phyloP scores from a whole-genome alignment of 106 monocot species.

The Alisma plantagoaquatica region DNA sequence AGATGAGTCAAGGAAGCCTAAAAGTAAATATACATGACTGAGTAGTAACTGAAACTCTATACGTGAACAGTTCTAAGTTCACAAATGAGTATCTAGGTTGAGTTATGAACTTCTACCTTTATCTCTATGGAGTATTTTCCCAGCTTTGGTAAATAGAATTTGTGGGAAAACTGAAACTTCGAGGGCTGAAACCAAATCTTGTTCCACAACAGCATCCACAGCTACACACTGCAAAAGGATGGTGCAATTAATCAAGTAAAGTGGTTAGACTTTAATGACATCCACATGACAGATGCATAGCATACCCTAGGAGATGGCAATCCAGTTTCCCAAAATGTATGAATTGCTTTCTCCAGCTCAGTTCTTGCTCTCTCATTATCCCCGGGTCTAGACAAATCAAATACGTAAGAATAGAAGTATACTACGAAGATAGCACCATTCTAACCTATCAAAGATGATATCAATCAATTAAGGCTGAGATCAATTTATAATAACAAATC shows the following conservation, averaged over 20 bases:
- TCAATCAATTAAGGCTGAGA: too few species aligned
- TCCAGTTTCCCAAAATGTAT: slow-evolving; percentile 74
- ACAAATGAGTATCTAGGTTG: too few species aligned
- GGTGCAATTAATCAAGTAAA: background rate
- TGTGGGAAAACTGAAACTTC: slow-evolving; percentile 62
- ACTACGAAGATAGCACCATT: too few species aligned
- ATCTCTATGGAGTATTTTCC: slow-evolving; percentile 82
- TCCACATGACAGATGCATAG: background rate
- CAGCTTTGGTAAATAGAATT: slow-evolving; percentile 82
- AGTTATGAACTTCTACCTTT: too few species aligned
- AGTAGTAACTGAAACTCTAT: too few species aligned
- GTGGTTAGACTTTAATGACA: background rate
- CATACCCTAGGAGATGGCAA: slow-evolving; percentile 80
- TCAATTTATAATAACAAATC: too few species aligned
- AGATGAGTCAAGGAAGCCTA: too few species aligned
- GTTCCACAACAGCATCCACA: slow-evolving; percentile 71
- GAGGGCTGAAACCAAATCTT: slow-evolving; percentile 51
- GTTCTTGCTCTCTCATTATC: slow-evolving; percentile 63
- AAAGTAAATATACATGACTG: too few species aligned
- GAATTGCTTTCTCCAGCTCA: slow-evolving; percentile 66
- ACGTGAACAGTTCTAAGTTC: too few species aligned
- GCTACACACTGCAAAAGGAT: slow-evolving; percentile 63
- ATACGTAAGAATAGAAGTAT: too few species aligned
- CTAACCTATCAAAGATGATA: too few species aligned
- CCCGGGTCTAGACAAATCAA: slow-evolving; percentile 29